phyloP scores from a whole-genome alignment of 1,284 basidiomycete species.

The Thelephora terrestris region DNA sequence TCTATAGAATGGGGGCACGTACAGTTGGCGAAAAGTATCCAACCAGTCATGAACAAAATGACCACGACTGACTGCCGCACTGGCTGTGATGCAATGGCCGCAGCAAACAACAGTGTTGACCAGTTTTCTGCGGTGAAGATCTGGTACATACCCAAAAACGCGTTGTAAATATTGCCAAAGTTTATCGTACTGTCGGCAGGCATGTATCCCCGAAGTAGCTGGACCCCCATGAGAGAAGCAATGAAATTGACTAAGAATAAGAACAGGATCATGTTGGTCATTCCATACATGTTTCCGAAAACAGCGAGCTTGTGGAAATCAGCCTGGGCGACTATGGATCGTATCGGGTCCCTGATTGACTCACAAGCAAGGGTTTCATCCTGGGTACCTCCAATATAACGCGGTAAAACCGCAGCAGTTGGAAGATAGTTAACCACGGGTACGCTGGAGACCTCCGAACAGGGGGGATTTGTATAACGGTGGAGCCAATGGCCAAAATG shows the following conservation, averaged over 20 bases:
- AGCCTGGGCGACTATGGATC: conserved; percentile 1
- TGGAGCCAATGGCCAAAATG: conserved; percentile 71
- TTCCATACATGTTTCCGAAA: conserved; percentile 87
- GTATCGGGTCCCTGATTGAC: conserved; percentile 14
- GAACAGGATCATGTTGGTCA: conserved; percentile 92
- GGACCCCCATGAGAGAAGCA: conserved; percentile 72
- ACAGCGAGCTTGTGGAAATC: conserved; percentile 55
- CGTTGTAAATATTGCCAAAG: conserved; percentile 84
- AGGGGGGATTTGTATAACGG: conserved; percentile 79
- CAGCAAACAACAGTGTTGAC: conserved; percentile 74
- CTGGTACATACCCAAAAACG: conserved; percentile 87
- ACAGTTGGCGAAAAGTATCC: conserved; percentile 95
- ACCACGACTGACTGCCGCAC: conserved; percentile 70
- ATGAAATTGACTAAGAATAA: conserved; percentile 85
- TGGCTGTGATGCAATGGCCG: conserved; percentile 51
- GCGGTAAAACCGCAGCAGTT: conserved; percentile 85
- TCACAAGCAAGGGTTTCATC: conserved; percentile 71
- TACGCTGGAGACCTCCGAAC: conserved; percentile 64
- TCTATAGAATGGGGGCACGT: conserved; percentile 22
- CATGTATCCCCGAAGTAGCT: conserved; percentile 77
- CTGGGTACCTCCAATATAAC: conserved; percentile 85
- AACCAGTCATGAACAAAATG: conserved; percentile 70
- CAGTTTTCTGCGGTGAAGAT: conserved; percentile 95
- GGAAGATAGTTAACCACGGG: conserved; percentile 89
- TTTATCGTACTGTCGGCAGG: conserved; percentile 48